phyloP scores from a whole-genome alignment of 805 yeast genomes.

The Saccharomycopsis vini region DNA sequence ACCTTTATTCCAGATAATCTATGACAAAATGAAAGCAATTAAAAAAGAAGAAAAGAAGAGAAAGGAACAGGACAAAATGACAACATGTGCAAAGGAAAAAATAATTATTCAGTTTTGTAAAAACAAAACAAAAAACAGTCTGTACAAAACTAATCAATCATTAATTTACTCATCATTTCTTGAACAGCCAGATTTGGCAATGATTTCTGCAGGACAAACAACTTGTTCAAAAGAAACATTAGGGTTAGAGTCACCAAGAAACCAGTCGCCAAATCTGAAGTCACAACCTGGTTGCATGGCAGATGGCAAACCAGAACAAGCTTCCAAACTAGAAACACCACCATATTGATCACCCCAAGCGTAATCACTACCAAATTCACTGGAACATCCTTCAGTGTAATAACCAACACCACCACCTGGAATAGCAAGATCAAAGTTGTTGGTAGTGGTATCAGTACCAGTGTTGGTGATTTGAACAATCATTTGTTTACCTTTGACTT shows the following conservation, averaged over 20 bases:
- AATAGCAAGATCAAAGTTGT: slow-evolving; percentile 12
- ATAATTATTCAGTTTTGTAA: no score
- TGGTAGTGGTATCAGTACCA: slow-evolving; percentile 3
- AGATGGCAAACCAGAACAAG: slow-evolving; percentile 10
- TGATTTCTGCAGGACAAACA: slow-evolving; percentile 13
- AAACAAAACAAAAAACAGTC: no score
- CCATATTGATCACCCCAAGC: slow-evolving; percentile 14
- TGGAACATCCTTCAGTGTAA: slow-evolving; percentile 2
- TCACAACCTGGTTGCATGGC: slow-evolving; percentile 12
- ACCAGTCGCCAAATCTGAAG: slow-evolving; percentile 14
- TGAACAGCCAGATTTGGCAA: slow-evolving; percentile 10
- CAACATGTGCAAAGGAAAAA: no score
- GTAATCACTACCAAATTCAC: slow-evolving; percentile 6
- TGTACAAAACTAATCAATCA: no score
- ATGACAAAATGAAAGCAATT: no score
- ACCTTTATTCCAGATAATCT: no score
- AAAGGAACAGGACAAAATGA: no score
- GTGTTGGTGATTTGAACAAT: slow-evolving; percentile 15
- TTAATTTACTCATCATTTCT: no score
- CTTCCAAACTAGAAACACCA: slow-evolving; percentile 10
- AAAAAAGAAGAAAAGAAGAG: no score
- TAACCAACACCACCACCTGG: slow-evolving; percentile 15
- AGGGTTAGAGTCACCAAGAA: slow-evolving; percentile 11
- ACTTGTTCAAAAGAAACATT: slow-evolving; percentile 11
- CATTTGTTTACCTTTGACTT: slow-evolving; percentile 9